Conservation (phyloP, 768 basidiomycete genomes). For the Chalciporus sphaerocephalus region DNA sequence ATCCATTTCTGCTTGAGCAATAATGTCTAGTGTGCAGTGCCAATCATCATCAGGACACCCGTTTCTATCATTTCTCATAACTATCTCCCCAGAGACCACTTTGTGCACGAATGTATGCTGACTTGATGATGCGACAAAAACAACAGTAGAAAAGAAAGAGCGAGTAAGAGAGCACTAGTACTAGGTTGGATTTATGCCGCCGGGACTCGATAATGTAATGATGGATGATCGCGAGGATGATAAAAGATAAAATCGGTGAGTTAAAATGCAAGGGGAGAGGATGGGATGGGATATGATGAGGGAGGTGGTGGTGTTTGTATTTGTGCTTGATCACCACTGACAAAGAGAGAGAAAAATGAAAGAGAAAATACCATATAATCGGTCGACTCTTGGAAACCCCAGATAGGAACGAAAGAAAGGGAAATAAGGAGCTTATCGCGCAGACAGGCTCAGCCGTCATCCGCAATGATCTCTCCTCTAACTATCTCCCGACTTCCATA, state of each 20-base stretch:
- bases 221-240: slow-evolving; percentile 1
- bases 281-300: slow-evolving; percentile 7
- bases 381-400: slow-evolving; percentile 1
- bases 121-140: slow-evolving; percentile 11
- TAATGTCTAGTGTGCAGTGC: too few relatives aligned
- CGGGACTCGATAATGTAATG: slow-evolving; percentile 25
- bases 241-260: slow-evolving; percentile 9
- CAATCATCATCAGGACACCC: background rate
- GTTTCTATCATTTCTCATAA: slow-evolving; percentile 8
- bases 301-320: background rate
- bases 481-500: slow-evolving; percentile 15
- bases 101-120: slow-evolving; percentile 14
- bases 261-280: slow-evolving; percentile 18
- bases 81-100: slow-evolving; percentile 13
- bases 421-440: background rate
- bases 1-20: too few relatives aligned
- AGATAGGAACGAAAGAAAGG: background rate
- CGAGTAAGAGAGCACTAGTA: slow-evolving; percentile 10
- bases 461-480: slow-evolving; percentile 15
- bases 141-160: background rate
- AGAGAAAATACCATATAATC: background rate
- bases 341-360: background rate
- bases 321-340: slow-evolving; percentile 17
- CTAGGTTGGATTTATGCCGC: slow-evolving; percentile 29
- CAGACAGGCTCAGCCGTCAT: slow-evolving; percentile 32